Evolutionary conservation across 106 monocot genomes (phyloP), one percentile per base, ranked within the genome.

Genomic region (Dendrobium chrysotoxum): DNA sequence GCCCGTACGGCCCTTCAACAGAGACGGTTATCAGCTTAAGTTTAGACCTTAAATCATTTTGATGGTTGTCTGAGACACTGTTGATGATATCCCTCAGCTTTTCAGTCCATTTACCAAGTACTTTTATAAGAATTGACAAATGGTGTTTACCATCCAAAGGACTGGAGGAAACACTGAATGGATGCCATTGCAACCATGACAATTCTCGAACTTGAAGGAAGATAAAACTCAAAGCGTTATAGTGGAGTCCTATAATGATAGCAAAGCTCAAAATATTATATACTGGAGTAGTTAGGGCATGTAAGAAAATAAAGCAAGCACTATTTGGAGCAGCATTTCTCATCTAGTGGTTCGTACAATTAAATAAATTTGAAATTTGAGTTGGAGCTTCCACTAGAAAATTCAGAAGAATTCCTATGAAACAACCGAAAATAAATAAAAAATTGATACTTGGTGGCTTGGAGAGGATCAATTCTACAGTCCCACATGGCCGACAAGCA

Each of bases 141-240:
- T 93, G 93, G 76, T 86, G 46, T 40, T 68, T 82, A 16, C 96
- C 96, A 80, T 96, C 92, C 86, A 93, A 84, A 73, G 96, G 96
- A 81, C 93, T 96, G 1, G 96, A 96, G 47, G 96, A 96, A 72
- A 96, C 96, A 78, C 96, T 96, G 38, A 96, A 96, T 9, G 96
- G 96, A 82, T 96, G 96, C 96, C 96, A 96, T 80, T 96, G 92
- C 38, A 93, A 30, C 86, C 83, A 92, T 39, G 96, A 93, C 68
- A 93, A 40, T 81, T 93, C 93, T 38, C 90, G 80, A 61, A 93
- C 89, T 93, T 93, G 96, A 53, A 96, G 53, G 81, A 96, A 96
- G 46, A 96, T 82, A 73, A 96, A 96, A 80, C 93, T 92, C 26
- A 96, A 86, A 72, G 93, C 93, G 75, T 92, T 95, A 75, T 95